phyloP scores from a whole-genome alignment of 106 monocot genomes.

The Agapanthus africanus region DNA sequence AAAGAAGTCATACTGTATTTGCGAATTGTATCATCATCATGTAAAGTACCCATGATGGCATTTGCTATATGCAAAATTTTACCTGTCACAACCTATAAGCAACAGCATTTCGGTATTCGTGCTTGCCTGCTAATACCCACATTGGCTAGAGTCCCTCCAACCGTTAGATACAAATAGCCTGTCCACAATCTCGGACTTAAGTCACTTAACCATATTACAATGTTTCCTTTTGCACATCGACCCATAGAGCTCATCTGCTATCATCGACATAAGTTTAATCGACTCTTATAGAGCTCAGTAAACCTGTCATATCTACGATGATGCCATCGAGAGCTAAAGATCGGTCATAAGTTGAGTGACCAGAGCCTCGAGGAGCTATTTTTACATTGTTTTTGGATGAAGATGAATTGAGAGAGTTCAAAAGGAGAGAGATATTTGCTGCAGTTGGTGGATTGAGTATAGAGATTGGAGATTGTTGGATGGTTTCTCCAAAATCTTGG shows the following conservation, averaged over 20 bases:
- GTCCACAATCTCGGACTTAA: slow-evolving; percentile 48
- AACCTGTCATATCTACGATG: slow-evolving; percentile 23
- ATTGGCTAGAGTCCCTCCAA: slow-evolving; percentile 51
- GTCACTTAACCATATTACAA: slow-evolving; percentile 31
- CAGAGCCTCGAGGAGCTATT: slow-evolving; percentile 36
- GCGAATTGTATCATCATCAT: too few species aligned
- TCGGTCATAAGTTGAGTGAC: slow-evolving; percentile 46
- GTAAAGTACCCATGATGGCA: too few species aligned
- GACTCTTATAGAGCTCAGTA: background rate
- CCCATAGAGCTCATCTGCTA: slow-evolving; percentile 37
- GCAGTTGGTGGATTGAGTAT: slow-evolving; percentile 9
- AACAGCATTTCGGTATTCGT: too few species aligned
- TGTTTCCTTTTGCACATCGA: slow-evolving; percentile 33
- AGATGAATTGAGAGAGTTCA: slow-evolving; percentile 9
- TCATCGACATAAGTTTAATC: slow-evolving; percentile 30
- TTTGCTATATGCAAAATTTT: too few species aligned
- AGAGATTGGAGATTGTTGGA: background rate
- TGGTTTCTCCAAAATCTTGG: slow-evolving; percentile 17
- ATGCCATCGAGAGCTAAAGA: slow-evolving; percentile 24
- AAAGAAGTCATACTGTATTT: too few species aligned
- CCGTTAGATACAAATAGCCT: slow-evolving; percentile 50
- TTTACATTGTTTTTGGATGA: slow-evolving; percentile 6
- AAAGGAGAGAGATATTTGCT: slow-evolving; percentile 8
- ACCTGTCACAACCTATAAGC: too few species aligned
- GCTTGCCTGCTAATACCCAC: slow-evolving; percentile 57